Evolutionary conservation across 306 rosid species (phyloP).

Genomic region (Gillenia trifoliata): DNA sequence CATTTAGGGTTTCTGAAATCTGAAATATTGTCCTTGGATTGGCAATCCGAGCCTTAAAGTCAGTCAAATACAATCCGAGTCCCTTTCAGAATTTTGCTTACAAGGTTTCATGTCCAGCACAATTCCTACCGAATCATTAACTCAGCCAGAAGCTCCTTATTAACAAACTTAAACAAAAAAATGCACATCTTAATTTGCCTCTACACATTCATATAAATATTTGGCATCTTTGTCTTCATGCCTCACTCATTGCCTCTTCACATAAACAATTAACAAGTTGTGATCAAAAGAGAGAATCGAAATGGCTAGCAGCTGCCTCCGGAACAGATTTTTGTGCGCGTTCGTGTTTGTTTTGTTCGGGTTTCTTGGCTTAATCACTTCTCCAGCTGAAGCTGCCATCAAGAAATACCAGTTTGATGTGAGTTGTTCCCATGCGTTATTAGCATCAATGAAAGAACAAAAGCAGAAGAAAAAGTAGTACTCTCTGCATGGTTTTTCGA

Average conservation of each 20-base stretch:
- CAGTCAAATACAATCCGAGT: slow-evolving; percentile 48
- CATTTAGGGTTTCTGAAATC: background rate
- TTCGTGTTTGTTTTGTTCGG: slow-evolving; percentile 29
- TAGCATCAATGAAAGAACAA: background rate
- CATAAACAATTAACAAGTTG: slow-evolving; percentile 4
- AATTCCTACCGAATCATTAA: slow-evolving; percentile 39
- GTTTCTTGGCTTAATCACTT: slow-evolving; percentile 40
- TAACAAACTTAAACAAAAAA: slow-evolving; percentile 15
- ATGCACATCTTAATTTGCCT: background rate
- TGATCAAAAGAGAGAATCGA: slow-evolving; percentile 3
- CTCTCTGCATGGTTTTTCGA: background rate
- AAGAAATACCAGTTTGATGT: slow-evolving; percentile 84
- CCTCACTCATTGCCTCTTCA: slow-evolving; percentile 27
- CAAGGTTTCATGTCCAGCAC: slow-evolving; percentile 46
- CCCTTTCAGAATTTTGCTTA: slow-evolving; percentile 60
- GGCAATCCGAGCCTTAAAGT: background rate
- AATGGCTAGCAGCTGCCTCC: slow-evolving; percentile 31
- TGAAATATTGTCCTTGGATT: too few relatives aligned
- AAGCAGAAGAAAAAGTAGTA: background rate
- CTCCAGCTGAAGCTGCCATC: slow-evolving; percentile 62
- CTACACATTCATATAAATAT: slow-evolving; percentile 8
- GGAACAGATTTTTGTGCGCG: slow-evolving; percentile 5
- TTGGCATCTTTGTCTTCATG: slow-evolving; percentile 11
- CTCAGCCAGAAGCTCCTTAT: slow-evolving; percentile 7
- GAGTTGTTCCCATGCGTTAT: slow-evolving; percentile 17